Evolutionary conservation across 768 basidiomycete species (phyloP), one percentile per base, ranked within the genome.

Genomic region (Psilocybe azurescens): DNA sequence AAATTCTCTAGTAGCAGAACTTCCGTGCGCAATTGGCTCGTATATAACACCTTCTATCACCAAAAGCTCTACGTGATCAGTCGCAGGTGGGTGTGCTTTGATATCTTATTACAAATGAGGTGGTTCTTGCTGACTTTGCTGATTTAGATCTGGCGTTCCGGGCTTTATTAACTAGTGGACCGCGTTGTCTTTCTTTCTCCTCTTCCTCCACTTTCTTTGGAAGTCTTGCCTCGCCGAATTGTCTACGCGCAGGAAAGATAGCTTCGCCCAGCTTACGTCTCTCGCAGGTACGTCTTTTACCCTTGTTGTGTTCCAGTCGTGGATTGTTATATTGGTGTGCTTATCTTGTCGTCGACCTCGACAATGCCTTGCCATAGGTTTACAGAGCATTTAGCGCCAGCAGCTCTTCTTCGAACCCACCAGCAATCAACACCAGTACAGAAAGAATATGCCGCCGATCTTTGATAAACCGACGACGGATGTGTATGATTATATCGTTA

Each of bases 401-500:
- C 41, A 76, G 20, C 48, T 50, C 48, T 50, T 30, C 20, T 24
- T 50, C 28, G 48, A 32, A 32, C 9, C 51, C 28, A 9, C 52
- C 41, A 20, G 53, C 70, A 38, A 71, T 78, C 11, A 67, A 73
- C 47, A 44, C 9, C 38, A 39, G 9, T 39, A 14, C 38, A 8
- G 14, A 39, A 61, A 70, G n/a, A 83, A 75, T 29, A 93, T 94
- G 91, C 83, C 93, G 53, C 92, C 93, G 39, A 77, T 92, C 51
- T 81, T 67, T 63, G 80, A 86, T 57, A 86, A 81, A 68, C 88
- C 90, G 16, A 85, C 81, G 3, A 72, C 74, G 16, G 87, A 88
- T 48, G 86, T 84, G 72, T 94, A 91, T 73, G 95, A 97, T 72
- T 88, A 91, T 69, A 85, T 97, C 53, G 87, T 93, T 67, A 89